phyloP scores from a whole-genome alignment of 2,329 filamentous ascomycete genomes.

The Trichoderma semiorbis region DNA sequence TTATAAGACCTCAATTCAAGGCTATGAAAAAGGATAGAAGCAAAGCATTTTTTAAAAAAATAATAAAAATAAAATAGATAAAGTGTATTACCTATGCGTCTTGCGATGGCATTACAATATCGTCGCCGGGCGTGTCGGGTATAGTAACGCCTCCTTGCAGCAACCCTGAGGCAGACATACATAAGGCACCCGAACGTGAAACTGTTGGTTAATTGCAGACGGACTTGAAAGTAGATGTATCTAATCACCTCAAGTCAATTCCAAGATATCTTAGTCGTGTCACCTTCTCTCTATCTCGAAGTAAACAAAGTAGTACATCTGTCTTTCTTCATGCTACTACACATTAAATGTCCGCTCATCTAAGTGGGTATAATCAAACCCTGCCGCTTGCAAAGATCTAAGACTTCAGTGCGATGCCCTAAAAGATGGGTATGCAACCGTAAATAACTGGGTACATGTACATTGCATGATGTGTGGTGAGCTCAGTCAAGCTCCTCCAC shows the following conservation, averaged over 20 bases:
- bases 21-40: neutral
- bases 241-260: neutral
- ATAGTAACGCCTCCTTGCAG: neutral
- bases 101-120: neutral
- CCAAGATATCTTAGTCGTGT: neutral
- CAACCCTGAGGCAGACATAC: neutral
- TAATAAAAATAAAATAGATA: neutral
- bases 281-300: neutral
- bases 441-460: neutral
- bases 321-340: neutral
- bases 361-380: neutral
- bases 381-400: neutral
- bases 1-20: neutral
- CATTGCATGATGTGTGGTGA: neutral
- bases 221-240: neutral
- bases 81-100: neutral
- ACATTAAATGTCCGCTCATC: neutral
- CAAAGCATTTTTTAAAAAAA: neutral
- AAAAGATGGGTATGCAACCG: neutral
- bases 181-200: neutral
- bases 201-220: neutral
- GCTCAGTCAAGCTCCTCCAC: constrained; percentile 40
- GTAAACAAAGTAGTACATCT: neutral
- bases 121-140: neutral
- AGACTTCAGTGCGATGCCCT: neutral